phyloP scores from a whole-genome alignment of 2,329 filamentous ascomycete genomes.

The Aureobasidium sp. region DNA sequence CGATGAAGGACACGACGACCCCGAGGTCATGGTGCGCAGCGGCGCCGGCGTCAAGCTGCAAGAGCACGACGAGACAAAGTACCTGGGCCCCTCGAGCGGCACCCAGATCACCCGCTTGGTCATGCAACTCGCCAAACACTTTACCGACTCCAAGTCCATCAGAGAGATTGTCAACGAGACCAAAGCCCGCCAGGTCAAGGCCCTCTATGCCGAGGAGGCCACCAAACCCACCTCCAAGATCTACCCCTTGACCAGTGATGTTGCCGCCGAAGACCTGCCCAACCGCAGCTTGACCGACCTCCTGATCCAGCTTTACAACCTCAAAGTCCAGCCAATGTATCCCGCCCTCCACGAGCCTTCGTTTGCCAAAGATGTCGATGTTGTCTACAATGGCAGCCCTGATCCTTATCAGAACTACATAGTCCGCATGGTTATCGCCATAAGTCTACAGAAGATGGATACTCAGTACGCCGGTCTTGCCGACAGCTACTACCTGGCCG shows the following conservation, averaged over 20 bases:
- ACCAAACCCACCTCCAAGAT: slow-evolving; percentile 66
- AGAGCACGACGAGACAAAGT: slow-evolving; percentile 81
- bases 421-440: slow-evolving; percentile 84
- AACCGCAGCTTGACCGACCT: slow-evolving; percentile 66
- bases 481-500: slow-evolving; percentile 89
- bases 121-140: slow-evolving; percentile 94
- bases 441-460: slow-evolving; percentile 88
- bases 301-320: slow-evolving; percentile 76
- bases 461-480: slow-evolving; percentile 85
- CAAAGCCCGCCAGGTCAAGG: slow-evolving; percentile 58
- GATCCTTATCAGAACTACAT: slow-evolving; percentile 80
- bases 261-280: slow-evolving; percentile 70
- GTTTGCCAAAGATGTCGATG: slow-evolving; percentile 68
- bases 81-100: slow-evolving; percentile 87
- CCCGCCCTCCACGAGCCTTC: slow-evolving; percentile 79
- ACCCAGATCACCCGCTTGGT: slow-evolving; percentile 91
- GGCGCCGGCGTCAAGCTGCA: slow-evolving; percentile 73
- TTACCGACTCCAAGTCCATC: slow-evolving; percentile 83
- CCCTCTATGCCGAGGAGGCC: slow-evolving; percentile 60
- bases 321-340: slow-evolving; percentile 84
- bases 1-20: slow-evolving; percentile 63
- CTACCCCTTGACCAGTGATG: slow-evolving; percentile 82
- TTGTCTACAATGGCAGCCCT: slow-evolving; percentile 67
- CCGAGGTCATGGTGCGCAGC: slow-evolving; percentile 79
- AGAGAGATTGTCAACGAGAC: slow-evolving; percentile 82